Evolutionary conservation across 176 grass and related monocot species (phyloP).

Genomic region (barley (Hordeum vulgare)): DNA sequence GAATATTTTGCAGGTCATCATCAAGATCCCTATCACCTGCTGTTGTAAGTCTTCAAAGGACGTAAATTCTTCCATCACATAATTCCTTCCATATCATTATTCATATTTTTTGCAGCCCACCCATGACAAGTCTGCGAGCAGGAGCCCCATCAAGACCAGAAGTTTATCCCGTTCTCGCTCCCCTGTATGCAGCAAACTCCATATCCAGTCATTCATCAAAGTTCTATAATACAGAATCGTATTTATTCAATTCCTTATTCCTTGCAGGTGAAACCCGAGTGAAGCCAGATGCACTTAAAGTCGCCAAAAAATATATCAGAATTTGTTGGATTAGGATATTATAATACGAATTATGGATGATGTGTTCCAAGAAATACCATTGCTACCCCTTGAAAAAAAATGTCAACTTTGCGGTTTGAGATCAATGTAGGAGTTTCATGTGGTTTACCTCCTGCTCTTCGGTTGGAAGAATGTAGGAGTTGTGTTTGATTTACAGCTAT

Average conservation of each 20-base stretch:
- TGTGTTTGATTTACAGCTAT: too few species aligned
- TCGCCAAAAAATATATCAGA: not conserved
- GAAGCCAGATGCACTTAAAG: not conserved
- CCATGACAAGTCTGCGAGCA: too few species aligned
- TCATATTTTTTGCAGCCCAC: conserved; percentile 5
- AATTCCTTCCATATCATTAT: conserved; percentile 10
- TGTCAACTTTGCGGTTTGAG: not conserved
- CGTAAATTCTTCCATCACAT: too few species aligned
- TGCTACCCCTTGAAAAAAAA: not conserved
- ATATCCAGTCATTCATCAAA: not conserved
- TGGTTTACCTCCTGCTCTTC: not conserved
- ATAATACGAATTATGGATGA: not conserved
- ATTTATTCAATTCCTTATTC: not conserved
- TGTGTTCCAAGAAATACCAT: not conserved
- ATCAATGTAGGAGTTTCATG: not conserved
- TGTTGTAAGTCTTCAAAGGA: conserved; percentile 60
- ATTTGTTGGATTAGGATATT: not conserved
- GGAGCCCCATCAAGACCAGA: conserved; percentile 27
- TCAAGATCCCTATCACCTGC: conserved; percentile 62
- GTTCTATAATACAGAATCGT: not conserved
- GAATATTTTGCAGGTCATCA: conserved; percentile 64
- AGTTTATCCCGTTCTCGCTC: conserved; percentile 25
- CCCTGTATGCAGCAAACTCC: conserved; percentile 4
- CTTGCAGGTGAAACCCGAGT: conserved; percentile 34
- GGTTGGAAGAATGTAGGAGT: not conserved